Conservation (phyloP, 2,329 filamentous ascomycete genomes). For the Xylariaceae sp. region DNA sequence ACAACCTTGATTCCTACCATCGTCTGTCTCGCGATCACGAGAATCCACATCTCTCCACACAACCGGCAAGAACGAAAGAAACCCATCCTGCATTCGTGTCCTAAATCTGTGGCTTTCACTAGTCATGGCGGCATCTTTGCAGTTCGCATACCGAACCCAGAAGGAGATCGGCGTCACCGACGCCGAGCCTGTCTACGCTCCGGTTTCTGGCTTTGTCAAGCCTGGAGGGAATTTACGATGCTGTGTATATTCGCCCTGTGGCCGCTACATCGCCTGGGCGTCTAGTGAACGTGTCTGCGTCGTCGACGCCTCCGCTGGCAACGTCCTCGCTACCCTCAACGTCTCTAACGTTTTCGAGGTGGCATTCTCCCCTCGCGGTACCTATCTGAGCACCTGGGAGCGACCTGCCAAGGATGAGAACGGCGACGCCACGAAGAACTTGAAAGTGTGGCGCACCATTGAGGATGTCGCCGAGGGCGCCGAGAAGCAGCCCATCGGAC, state of each 20-base stretch:
- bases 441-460: slow-evolving; percentile 90
- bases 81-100: slow-evolving; percentile 19
- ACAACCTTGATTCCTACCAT: background rate
- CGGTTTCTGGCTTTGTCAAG: slow-evolving; percentile 75
- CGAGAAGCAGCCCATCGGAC: slow-evolving; percentile 71
- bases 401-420: slow-evolving; percentile 86
- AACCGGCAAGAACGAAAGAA: slow-evolving; percentile 28
- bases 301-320: slow-evolving; percentile 72
- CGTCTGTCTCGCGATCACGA: slow-evolving; percentile 13
- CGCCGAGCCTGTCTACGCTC: slow-evolving; percentile 80
- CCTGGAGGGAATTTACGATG: slow-evolving; percentile 93
- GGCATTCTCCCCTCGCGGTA: slow-evolving; percentile 86
- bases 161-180: slow-evolving; percentile 94
- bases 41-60: slow-evolving; percentile 8
- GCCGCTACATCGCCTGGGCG: slow-evolving; percentile 94
- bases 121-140: slow-evolving; percentile 89
- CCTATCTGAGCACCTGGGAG: slow-evolving; percentile 96
- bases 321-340: slow-evolving; percentile 67
- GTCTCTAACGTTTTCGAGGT: slow-evolving; percentile 87
- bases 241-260: slow-evolving; percentile 91
- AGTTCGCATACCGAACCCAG: slow-evolving; percentile 95
- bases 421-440: slow-evolving; percentile 89
- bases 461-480: slow-evolving; percentile 58
- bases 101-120: slow-evolving; percentile 72
- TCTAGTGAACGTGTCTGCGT: slow-evolving; percentile 81